Evolutionary conservation across 768 basidiomycete species (phyloP), one percentile per base, ranked within the genome.

Genomic region (Lepiota venenata): DNA sequence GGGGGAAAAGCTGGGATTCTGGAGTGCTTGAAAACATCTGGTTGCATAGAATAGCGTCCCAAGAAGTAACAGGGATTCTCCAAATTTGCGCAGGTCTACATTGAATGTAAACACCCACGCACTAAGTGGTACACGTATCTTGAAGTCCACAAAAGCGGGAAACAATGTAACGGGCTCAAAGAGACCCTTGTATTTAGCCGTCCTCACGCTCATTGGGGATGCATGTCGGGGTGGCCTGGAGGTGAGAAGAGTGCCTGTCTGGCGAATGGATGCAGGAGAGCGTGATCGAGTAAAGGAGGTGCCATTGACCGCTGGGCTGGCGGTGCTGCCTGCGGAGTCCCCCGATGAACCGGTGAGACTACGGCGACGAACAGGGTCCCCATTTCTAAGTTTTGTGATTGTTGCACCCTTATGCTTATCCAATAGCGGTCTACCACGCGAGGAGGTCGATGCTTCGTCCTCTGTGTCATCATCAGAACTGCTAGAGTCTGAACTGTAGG

Each of bases 221-320:
- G 53, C 53, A 38, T 55, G 53, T 11, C 53, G 53, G 29, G 46
- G 47, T 22, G 38, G 18, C 42, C 37, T 55, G 21, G 53, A 47
- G 6, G 53, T 35, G 21, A 55, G 53, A 6, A 70, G 59, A 45
- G 68, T 61, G 43, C 63, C 63, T 21, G 64, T 64, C 3, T 65
- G 61, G 39, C 72, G 70, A 12, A 58, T 56, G 12, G 81, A 64
- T 10, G 74, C 79, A 39, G 88, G 87, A 1, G 88, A 89, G 18
- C 82, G 81, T 6, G 88, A 89, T n/a, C 87, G 84, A 36, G 87
- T 82, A 61, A 90, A 88, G 1, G 81, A 65, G 45, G 70, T 69
- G 48, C 77, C 46, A 16, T 42, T 48, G 15, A 25, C 27, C n/a
- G 14, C 12, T 25, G 32, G 47, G 18, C 43, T 48, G 15, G 73